Evolutionary conservation across 805 yeast species (phyloP), one percentile per base, ranked within the genome.

Genomic region (Kodamaea jinghongensis): DNA sequence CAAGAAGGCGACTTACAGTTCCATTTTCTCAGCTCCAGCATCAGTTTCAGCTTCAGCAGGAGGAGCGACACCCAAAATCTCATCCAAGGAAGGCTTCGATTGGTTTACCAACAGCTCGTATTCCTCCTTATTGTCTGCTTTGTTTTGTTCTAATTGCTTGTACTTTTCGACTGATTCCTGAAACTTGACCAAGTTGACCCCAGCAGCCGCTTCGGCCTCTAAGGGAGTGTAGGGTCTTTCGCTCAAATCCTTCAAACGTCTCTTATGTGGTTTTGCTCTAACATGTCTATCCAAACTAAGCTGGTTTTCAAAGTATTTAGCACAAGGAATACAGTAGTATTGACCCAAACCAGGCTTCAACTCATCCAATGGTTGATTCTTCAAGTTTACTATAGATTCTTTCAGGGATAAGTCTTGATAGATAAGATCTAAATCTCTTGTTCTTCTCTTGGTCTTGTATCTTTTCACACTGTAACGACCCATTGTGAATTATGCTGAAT

Each of bases 311-410:
- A 80, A 88, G 63, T 93, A 88, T 58, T 83, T 86, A 35, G 95
- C 95, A 71, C 99, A 93, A 48, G 89, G 96, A 39, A 93, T 74
- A 63, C 98, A 93, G 62, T 87, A 93, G 63, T 78, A 83, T 63
- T 93, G 98, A 11, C 96, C 99, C 49, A 93, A 67, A 1, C 99
- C 99, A 1, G 97, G 90, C 56, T 83, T 83, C 31, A 81, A 78
- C 65, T 91, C 98, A 61, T 91, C 96, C 41, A 86, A 61, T 4
- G 87, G 85, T 63, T 91, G 98, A 58, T 85, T 81, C 57, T 86
- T 76, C 42, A 89, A 70, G 30, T 72, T 67, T 41, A 73, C 61
- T 40, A 88, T 82, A n/a, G 82, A 66, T 28, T 81, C 84, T 28
- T 75, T 71, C 3, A 79, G 63, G 2, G 83, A 67, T 38, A 93